Conservation (phyloP, 257 asterid genomes). For the Cynanchum wilfordii region DNA sequence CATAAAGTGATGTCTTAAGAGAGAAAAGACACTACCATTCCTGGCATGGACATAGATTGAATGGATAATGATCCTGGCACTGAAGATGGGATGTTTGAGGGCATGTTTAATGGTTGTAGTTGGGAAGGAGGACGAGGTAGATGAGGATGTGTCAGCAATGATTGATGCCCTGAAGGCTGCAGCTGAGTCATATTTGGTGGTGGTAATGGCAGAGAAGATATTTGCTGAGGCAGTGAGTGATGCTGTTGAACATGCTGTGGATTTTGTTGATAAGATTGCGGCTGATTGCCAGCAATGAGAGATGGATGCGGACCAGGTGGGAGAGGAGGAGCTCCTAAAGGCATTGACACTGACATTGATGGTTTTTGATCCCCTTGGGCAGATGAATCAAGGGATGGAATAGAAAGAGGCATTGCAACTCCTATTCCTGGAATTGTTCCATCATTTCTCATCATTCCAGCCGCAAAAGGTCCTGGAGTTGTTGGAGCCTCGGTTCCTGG, state of each 20-base stretch:
- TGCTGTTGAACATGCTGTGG: conserved; percentile 56
- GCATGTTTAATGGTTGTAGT: conserved; percentile 53
- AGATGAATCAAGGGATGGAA: conserved; percentile 63
- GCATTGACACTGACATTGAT: conserved; percentile 44
- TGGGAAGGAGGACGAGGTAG: conserved; percentile 78
- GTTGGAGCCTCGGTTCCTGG: conserved; percentile 61
- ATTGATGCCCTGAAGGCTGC: conserved; percentile 70
- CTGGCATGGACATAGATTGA: conserved; percentile 44
- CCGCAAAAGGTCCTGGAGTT: conserved; percentile 79
- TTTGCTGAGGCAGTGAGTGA: conserved; percentile 54
- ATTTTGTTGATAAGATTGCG: conserved; percentile 79
- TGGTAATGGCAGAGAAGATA: conserved; percentile 53
- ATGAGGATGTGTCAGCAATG: conserved; percentile 72
- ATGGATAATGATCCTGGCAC: conserved; percentile 57
- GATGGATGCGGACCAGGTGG: conserved; percentile 99
- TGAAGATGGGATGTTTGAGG: conserved; percentile 49
- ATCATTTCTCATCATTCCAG: conserved; percentile 75
- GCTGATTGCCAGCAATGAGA: conserved; percentile 65
- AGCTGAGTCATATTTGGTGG: conserved; percentile 58
- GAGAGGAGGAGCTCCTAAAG: conserved; percentile 82
- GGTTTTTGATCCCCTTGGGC: conserved; percentile 78
- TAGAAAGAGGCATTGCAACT: conserved; percentile 87
- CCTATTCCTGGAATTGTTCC: conserved; percentile 99
- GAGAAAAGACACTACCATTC: conserved; percentile 47
- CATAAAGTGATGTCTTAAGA: no score